phyloP scores from a whole-genome alignment of 805 yeast genomes.

The Grigorovia transvaalensis region DNA sequence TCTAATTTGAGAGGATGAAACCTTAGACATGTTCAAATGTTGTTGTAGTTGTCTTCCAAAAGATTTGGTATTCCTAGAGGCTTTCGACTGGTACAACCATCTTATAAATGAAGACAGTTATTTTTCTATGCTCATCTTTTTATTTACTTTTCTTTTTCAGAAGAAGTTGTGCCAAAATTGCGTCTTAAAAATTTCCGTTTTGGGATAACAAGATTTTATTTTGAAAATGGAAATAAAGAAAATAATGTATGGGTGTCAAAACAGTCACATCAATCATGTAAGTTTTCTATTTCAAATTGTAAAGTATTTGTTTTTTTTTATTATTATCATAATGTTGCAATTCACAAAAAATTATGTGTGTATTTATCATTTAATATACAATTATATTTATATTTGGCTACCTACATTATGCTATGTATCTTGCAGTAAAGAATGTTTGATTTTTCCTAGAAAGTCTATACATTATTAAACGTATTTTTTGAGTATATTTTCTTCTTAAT shows the following conservation, averaged over 20 bases:
- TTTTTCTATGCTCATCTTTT: background rate
- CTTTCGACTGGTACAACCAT: constrained; percentile 33
- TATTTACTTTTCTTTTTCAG: background rate
- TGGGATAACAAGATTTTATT: background rate
- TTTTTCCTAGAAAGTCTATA: background rate
- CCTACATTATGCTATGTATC: background rate
- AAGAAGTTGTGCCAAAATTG: background rate
- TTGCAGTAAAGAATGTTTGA: background rate
- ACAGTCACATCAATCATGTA: background rate
- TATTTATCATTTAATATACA: background rate
- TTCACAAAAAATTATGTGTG: background rate
- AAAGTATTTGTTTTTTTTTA: no score
- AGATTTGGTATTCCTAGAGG: constrained; percentile 45
- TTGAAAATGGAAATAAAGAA: background rate
- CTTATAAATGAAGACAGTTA: background rate
- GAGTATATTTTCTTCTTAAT: background rate
- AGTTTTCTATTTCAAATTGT: background rate
- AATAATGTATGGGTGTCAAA: background rate
- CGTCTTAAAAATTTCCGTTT: background rate
- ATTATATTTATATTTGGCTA: background rate
- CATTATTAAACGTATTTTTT: background rate
- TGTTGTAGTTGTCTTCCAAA: constrained; percentile 57
- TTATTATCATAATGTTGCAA: no score
- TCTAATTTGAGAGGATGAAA: constrained; percentile 88
- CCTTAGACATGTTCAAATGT: constrained; percentile 59